Conservation (phyloP, 2,329 filamentous ascomycete species). For the Penicillium sp. region DNA sequence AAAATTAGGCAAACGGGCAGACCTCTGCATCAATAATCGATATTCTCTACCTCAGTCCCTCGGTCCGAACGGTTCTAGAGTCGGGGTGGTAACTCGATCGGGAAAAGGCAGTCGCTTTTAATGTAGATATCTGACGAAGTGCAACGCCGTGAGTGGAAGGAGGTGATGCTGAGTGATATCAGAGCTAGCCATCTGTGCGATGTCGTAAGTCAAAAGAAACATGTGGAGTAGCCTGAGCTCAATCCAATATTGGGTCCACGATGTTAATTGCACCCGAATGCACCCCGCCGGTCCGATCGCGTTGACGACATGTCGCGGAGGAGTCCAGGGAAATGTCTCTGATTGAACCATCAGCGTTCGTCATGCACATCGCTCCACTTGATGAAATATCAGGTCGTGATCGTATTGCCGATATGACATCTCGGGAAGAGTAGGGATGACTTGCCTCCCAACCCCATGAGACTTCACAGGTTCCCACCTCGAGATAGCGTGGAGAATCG, state of each 20-base stretch:
- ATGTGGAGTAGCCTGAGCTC: constrained; percentile 4
- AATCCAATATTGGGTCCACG: not conserved
- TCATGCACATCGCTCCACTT: not conserved
- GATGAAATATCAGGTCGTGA: not conserved
- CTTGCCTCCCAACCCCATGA: not conserved
- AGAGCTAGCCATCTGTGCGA: constrained; percentile 2
- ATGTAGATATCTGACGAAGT: not conserved
- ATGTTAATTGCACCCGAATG: not conserved
- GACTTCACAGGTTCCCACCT: not conserved
- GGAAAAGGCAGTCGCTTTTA: not conserved
- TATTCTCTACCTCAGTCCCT: not conserved
- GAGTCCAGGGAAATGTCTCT: not conserved
- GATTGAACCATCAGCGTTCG: not conserved
- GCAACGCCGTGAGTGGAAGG: not conserved
- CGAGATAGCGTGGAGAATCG: too few species aligned
- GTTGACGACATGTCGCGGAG: not conserved
- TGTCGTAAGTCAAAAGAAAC: constrained; percentile 9
- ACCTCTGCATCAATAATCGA: not conserved
- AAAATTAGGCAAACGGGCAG: too few species aligned
- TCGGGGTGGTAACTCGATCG: not conserved
- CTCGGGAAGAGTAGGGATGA: not conserved
- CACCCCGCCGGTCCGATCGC: not conserved
- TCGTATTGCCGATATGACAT: not conserved
- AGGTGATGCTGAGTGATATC: constrained; percentile 10
- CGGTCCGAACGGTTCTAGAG: not conserved